These are phyloP conservation scores for Gautieria morchelliformis DNA, from an alignment of 768 basidiomycete species.

Conservation along the genomic window DNA sequence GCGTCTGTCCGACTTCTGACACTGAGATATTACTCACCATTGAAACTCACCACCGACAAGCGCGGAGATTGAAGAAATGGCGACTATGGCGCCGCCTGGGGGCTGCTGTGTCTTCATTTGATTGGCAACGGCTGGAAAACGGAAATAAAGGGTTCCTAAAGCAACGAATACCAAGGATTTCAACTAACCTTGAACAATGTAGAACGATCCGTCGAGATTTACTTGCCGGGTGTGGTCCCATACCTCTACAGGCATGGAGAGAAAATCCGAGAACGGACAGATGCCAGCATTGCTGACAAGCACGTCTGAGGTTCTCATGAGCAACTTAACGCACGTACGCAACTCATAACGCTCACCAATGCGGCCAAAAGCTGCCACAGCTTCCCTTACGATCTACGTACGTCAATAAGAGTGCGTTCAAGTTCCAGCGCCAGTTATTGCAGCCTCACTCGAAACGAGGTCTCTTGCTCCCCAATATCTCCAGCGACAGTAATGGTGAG, in stretches of 20 bases:
- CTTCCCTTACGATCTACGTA: conserved; percentile 48
- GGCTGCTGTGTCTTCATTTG: conserved; percentile 64
- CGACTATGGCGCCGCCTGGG: conserved; percentile 67
- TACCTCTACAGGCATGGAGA: conserved; percentile 54
- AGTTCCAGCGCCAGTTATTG: background rate
- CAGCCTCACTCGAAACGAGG: conserved; percentile 40
- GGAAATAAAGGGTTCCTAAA: conserved; percentile 6
- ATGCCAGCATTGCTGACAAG: conserved; percentile 55
- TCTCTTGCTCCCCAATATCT: conserved; percentile 52
- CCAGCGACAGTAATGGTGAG: conserved; percentile 46
- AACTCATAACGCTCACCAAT: conserved; percentile 40
- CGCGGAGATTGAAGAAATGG: conserved; percentile 70
- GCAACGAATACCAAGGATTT: background rate
- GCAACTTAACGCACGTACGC: background rate
- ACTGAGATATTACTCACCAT: conserved; percentile 29
- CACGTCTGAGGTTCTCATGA: conserved; percentile 24
- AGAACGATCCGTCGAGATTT: conserved; percentile 72
- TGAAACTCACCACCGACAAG: conserved; percentile 69
- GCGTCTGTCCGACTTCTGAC: background rate
- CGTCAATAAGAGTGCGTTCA: background rate
- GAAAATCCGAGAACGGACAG: conserved; percentile 69
- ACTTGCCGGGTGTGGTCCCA: conserved; percentile 62
- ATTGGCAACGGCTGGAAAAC: conserved; percentile 47
- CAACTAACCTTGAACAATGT: conserved; percentile 47
- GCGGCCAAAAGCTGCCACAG: conserved; percentile 49